A percentile compares a stretch with the other conserved stretches of the same genome.
Conservation (phyloP, 495 filamentous ascomycete genomes). For the Hypoxylon rickii region DNA sequence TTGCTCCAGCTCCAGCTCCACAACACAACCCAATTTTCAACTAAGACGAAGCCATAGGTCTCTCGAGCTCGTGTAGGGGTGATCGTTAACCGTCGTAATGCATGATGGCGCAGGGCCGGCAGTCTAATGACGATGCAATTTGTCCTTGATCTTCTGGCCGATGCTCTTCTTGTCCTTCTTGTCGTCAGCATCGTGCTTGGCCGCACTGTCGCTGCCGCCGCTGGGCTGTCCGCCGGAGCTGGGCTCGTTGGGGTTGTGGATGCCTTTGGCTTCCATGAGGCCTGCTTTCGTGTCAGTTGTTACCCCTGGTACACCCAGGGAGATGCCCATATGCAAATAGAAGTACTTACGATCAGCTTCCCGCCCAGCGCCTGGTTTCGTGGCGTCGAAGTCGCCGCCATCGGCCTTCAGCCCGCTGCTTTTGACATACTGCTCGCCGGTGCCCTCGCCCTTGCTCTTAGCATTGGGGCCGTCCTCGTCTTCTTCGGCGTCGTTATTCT, state of each 20-base stretch:
- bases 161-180: conserved; percentile 35
- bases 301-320: too few species aligned
- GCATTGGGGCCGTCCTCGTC: conserved; percentile 39
- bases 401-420: conserved; percentile 58
- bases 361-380: conserved; percentile 62
- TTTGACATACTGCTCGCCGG: conserved; percentile 59
- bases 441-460: conserved; percentile 48
- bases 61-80: too few species aligned
- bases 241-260: conserved; percentile 26
- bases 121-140: conserved; percentile 38
- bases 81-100: too few species aligned
- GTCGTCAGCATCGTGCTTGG: conserved; percentile 25
- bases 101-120: too few species aligned
- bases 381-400: conserved; percentile 63
- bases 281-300: conserved; percentile 32
- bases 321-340: too few species aligned
- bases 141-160: conserved; percentile 41
- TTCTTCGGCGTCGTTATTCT: conserved; percentile 16
- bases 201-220: conserved; percentile 29
- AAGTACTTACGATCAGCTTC: conserved; percentile 68
- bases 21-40: too few species aligned
- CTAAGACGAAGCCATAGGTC: too few species aligned
- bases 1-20: too few species aligned
- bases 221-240: conserved; percentile 35
- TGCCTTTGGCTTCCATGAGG: conserved; percentile 49